These are phyloP conservation scores for Cicer cuneatum DNA, from an alignment of 306 rosid genomes.

Conservation along the genomic window DNA sequence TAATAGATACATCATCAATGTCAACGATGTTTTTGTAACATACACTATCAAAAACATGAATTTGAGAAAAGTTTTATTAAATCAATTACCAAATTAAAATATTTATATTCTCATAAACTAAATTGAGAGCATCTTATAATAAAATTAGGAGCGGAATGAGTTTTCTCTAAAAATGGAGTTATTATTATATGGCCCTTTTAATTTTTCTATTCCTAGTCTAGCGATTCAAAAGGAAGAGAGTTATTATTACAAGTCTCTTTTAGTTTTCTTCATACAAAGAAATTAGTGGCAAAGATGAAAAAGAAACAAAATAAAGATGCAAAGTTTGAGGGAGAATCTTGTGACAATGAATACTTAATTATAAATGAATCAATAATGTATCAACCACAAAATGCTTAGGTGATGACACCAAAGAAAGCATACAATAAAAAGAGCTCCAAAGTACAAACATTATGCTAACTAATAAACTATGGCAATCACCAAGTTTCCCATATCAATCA, in stretches of 20 bases:
- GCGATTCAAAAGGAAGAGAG: not conserved
- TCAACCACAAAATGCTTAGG: conserved; percentile 34
- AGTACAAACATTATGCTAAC: not conserved
- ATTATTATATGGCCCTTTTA: too few relatives aligned
- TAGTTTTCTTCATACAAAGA: conserved; percentile 14
- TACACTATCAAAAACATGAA: too few relatives aligned
- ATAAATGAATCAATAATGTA: not conserved
- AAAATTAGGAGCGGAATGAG: too few relatives aligned
- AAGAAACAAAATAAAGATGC: conserved; percentile 9
- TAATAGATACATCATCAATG: too few relatives aligned
- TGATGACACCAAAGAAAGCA: conserved; percentile 28
- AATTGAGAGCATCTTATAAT: too few relatives aligned
- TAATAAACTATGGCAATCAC: not conserved
- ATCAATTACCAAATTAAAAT: too few relatives aligned
- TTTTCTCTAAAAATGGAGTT: too few relatives aligned
- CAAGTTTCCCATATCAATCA: conserved; percentile 13
- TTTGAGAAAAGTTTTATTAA: too few relatives aligned
- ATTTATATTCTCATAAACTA: too few relatives aligned
- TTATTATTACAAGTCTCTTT: conserved; percentile 29
- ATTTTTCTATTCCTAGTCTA: too few relatives aligned
- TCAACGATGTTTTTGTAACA: too few relatives aligned
- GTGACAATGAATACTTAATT: conserved; percentile 8
- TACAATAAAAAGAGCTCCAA: not conserved
- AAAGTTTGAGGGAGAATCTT: not conserved
- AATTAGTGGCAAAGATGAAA: not conserved